These are phyloP conservation scores for Themeda triandra DNA, from an alignment of 176 grass and related monocot genomes.

Conservation along the genomic window DNA sequence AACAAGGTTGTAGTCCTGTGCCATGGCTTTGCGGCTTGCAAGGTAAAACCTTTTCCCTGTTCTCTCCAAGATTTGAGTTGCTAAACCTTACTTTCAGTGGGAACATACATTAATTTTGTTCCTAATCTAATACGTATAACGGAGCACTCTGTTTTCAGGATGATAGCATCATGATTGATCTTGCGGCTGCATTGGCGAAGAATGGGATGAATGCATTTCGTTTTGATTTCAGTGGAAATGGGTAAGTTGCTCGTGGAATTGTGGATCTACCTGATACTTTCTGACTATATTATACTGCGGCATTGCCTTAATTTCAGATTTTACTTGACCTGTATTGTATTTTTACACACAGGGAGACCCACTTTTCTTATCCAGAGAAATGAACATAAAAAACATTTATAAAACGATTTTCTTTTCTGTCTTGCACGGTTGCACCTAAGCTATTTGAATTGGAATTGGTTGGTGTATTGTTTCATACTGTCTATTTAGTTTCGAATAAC, in stretches of 20 bases:
- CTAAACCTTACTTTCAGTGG: not conserved
- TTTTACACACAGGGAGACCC: not conserved
- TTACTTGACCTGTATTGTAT: not conserved
- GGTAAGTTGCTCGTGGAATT: slow-evolving; percentile 36
- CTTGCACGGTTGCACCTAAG: no score
- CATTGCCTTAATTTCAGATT: not conserved
- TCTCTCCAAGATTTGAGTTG: not conserved
- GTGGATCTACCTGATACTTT: not conserved
- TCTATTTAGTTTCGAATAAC: not conserved
- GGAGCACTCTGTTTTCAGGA: slow-evolving; percentile 44
- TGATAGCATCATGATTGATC: slow-evolving; percentile 55
- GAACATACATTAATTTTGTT: not conserved
- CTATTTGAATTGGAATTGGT: no score
- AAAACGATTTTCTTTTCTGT: not conserved
- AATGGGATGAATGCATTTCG: slow-evolving; percentile 57
- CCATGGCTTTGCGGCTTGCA: slow-evolving; percentile 67
- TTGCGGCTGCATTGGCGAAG: slow-evolving; percentile 55
- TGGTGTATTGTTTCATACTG: not conserved
- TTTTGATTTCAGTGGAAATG: slow-evolving; percentile 93
- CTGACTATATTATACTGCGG: not conserved
- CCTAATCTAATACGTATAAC: not conserved
- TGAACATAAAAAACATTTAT: not conserved
- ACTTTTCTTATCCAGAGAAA: not conserved
- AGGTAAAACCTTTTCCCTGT: slow-evolving; percentile 39
- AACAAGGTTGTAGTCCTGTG: slow-evolving; percentile 73